Evolutionary conservation across 495 filamentous ascomycete genomes (phyloP), one percentile per base, ranked within the genome.

Genomic region (Hypoxylon trugodes): DNA sequence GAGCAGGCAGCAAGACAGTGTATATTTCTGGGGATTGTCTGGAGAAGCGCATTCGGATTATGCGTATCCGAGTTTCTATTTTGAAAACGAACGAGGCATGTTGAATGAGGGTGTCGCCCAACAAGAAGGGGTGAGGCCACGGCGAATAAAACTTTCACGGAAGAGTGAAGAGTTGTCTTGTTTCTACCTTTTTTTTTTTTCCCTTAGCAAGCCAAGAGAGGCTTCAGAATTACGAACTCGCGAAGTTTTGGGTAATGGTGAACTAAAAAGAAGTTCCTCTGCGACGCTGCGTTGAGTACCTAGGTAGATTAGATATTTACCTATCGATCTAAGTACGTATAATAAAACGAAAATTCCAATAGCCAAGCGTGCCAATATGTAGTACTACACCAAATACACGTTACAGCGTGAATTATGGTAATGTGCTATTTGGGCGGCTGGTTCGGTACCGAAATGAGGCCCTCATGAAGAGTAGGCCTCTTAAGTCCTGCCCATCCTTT

Each of bases 171-270:
- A 38, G 13, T 21, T 38, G n/a, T n/a, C 19, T n/a, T n/a, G n/a
- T n/a, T n/a, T n/a, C n/a, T n/a, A n/a, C n/a, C n/a, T n/a, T 51
- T 19, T 16, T 3, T 13, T 53, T 57, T 49, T 58, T 51, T 30
- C 52, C 50, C 32, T 16, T 24, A 56, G 45, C 33, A 19, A 12
- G 36, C 37, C 22, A 43, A 61, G 46, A 57, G 22, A 15, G 22
- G 37, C 32, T 28, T 41, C 48, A n/a, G 21, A 58, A 47, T 43
- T 28, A 58, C 52, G 53, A 57, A 58, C 51, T 61, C n/a, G 18
- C 41, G 12, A n/a, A 49, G 35, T 53, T 36, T 48, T 49, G 32
- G 50, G 51, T 61, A 52, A 66, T 18, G 57, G 57, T 33, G 38
- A 61, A 48, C 36, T 30, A 43, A 58, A 48, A 61, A 48, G 35